These are phyloP conservation scores for Puccinia triticina DNA, from an alignment of 1,284 basidiomycete species.

Conservation along the genomic window DNA sequence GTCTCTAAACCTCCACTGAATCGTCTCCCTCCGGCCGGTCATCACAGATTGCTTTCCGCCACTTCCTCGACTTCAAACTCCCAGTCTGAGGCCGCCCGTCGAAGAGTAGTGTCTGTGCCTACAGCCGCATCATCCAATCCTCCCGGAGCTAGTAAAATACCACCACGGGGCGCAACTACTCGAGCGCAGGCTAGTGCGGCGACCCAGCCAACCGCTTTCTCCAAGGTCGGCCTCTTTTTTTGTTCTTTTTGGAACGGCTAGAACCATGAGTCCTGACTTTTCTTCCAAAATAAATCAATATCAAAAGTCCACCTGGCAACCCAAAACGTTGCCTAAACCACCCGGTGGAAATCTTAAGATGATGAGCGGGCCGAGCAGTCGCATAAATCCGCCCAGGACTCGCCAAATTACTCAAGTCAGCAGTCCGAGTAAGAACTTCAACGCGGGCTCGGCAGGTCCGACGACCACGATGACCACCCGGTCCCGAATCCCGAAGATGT, in stretches of 20 bases:
- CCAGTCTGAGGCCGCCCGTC: neutral
- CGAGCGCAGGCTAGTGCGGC: neutral
- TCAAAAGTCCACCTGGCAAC: conserved; percentile 30
- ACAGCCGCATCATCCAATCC: neutral
- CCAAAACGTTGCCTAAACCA: conserved; percentile 21
- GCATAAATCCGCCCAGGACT: neutral
- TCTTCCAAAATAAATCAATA: neutral
- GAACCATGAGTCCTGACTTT: neutral
- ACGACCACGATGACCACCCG: neutral
- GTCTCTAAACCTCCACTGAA: neutral
- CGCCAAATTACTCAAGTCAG: neutral
- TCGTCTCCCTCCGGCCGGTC: conserved; percentile 26
- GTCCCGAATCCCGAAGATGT: conserved; percentile 16
- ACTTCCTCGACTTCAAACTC: neutral
- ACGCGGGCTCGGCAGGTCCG: neutral
- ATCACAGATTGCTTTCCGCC: neutral
- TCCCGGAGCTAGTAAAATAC: neutral
- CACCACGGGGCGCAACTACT: neutral
- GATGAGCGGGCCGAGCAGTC: neutral
- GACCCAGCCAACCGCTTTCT: neutral
- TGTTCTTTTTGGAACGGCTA: neutral
- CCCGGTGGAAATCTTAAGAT: neutral
- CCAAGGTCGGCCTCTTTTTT: conserved; percentile 11
- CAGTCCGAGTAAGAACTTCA: neutral
- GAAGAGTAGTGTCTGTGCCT: conserved; percentile 18